phyloP scores from a whole-genome alignment of 768 basidiomycete genomes.

The Boletus fagicola region DNA sequence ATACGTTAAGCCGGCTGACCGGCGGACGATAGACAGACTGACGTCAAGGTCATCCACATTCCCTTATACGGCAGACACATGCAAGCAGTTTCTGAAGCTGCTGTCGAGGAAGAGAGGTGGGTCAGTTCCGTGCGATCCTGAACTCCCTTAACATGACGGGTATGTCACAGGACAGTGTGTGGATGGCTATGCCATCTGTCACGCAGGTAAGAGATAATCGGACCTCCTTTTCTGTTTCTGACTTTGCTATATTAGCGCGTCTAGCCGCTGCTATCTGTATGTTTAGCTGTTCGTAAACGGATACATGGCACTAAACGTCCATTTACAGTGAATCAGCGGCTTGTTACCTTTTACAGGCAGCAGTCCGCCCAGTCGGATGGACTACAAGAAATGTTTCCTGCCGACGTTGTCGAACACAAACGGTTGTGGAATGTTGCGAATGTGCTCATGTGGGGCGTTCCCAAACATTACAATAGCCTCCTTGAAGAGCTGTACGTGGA shows the following conservation, averaged over 20 bases:
- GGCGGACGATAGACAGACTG: slow-evolving; percentile 45
- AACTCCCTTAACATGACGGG: background rate
- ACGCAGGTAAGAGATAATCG: slow-evolving; percentile 37
- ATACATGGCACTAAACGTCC: background rate
- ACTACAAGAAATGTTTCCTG: slow-evolving; percentile 47
- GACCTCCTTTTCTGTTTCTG: background rate
- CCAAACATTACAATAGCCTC: slow-evolving; percentile 39
- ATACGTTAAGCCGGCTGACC: background rate
- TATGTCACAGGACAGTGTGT: slow-evolving; percentile 31
- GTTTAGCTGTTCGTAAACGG: slow-evolving; percentile 13
- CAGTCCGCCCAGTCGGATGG: slow-evolving; percentile 51
- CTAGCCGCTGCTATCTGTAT: slow-evolving; percentile 48
- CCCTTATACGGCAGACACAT: slow-evolving; percentile 49
- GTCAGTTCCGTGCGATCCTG: slow-evolving; percentile 4
- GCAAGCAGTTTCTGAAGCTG: slow-evolving; percentile 47
- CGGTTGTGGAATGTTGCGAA: slow-evolving; percentile 38
- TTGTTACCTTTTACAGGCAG: slow-evolving; percentile 57
- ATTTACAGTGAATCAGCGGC: slow-evolving; percentile 46
- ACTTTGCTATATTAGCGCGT: slow-evolving; percentile 37
- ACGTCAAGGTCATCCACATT: slow-evolving; percentile 63
- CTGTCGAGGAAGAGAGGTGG: slow-evolving; percentile 46
- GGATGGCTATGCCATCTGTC: slow-evolving; percentile 45
- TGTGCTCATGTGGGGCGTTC: slow-evolving; percentile 45
- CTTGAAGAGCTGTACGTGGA: slow-evolving; percentile 55
- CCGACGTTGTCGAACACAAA: slow-evolving; percentile 34